These are phyloP conservation scores for Xanthoconium stramineum DNA, from an alignment of 768 basidiomycete species.

Conservation along the genomic window DNA sequence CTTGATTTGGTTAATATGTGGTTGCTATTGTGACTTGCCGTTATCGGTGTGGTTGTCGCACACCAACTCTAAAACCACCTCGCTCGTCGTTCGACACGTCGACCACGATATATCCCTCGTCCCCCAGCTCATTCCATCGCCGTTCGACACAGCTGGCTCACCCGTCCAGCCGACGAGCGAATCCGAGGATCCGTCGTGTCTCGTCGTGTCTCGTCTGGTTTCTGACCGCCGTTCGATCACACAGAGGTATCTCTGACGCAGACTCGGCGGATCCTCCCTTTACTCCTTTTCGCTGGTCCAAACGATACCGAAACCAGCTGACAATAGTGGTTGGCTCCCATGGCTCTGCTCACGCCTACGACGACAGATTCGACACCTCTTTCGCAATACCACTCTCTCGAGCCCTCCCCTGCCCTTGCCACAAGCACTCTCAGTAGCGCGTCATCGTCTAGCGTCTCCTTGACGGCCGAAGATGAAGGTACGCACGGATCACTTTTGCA, in stretches of 20 bases:
- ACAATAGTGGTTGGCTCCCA: slow-evolving; percentile 1
- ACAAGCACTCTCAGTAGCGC: slow-evolving; percentile 22
- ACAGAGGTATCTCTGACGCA: slow-evolving; percentile 39
- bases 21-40: slow-evolving; percentile 26
- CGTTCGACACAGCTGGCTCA: slow-evolving; percentile 4
- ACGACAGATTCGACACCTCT: slow-evolving; percentile 31
- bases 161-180: not conserved
- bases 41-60: slow-evolving; percentile 14
- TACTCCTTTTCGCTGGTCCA: slow-evolving; percentile 1
- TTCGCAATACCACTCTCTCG: slow-evolving; percentile 33
- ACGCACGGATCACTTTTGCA: slow-evolving; percentile 24
- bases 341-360: slow-evolving; percentile 24
- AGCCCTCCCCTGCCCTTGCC: slow-evolving; percentile 24
- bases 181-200: slow-evolving; percentile 50
- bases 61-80: slow-evolving; percentile 3
- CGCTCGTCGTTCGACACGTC: slow-evolving; percentile 16
- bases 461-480: slow-evolving; percentile 66
- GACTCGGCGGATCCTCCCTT: slow-evolving; percentile 54
- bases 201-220: slow-evolving; percentile 46
- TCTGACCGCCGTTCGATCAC: slow-evolving; percentile 36
- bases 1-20: not conserved
- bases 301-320: slow-evolving; percentile 9
- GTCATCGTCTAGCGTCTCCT: slow-evolving; percentile 51
- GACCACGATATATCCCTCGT: slow-evolving; percentile 6
- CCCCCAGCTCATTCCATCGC: not conserved